Conservation (phyloP, 2,329 filamentous ascomycete genomes). For the Fusarium sp. region DNA sequence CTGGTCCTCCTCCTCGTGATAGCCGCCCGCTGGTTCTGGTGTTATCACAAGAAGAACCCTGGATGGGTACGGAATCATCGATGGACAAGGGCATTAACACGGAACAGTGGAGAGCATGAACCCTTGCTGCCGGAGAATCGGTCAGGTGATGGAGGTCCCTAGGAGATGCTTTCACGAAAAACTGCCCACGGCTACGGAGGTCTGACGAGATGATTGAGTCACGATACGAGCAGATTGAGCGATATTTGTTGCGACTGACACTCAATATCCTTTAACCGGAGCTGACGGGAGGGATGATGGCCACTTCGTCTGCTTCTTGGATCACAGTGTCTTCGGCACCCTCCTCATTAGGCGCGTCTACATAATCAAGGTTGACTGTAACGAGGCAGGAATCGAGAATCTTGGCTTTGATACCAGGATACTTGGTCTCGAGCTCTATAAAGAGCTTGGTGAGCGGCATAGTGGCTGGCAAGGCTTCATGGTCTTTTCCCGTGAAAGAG, state of each 20-base stretch:
- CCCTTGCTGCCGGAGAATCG: conserved; percentile 48
- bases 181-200: conserved; percentile 23
- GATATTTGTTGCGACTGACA: conserved; percentile 30
- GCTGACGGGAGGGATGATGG: conserved; percentile 90
- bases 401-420: conserved; percentile 77
- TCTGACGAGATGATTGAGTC: background rate
- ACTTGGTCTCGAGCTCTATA: conserved; percentile 75
- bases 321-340: conserved; percentile 66
- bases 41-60: conserved; percentile 41
- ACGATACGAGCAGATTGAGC: conserved; percentile 11
- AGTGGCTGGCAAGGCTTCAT: conserved; percentile 77
- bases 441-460: conserved; percentile 76
- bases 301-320: conserved; percentile 84
- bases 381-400: conserved; percentile 82
- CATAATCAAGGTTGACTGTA: conserved; percentile 86
- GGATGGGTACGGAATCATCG: conserved; percentile 29
- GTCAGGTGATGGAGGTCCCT: conserved; percentile 9
- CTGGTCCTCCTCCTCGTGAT: conserved; percentile 45
- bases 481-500: conserved; percentile 78
- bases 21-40: conserved; percentile 42
- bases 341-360: conserved; percentile 73
- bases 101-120: conserved; percentile 50
- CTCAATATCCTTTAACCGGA: conserved; percentile 72
- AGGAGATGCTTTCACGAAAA: conserved; percentile 7
- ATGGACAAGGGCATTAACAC: conserved; percentile 30